Conservation (phyloP, 345 rosid species). For the Murraya paniculata region DNA sequence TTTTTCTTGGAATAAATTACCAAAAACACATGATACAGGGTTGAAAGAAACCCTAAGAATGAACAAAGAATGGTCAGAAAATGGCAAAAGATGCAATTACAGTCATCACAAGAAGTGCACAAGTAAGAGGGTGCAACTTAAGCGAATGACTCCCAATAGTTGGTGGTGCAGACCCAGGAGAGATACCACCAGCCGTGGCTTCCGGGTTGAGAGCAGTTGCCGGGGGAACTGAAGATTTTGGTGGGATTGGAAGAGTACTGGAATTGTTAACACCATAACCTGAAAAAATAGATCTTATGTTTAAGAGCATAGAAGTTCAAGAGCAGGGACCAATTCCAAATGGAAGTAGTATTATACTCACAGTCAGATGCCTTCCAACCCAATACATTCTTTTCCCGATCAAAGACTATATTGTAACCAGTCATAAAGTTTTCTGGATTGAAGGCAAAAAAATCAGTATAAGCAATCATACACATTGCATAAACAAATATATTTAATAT, state of each 20-base stretch:
- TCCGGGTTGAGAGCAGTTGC: slow-evolving; percentile 57
- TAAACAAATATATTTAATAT: neutral
- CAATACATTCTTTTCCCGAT: slow-evolving; percentile 59
- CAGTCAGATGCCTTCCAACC: slow-evolving; percentile 76
- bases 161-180: slow-evolving; percentile 24
- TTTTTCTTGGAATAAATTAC: slow-evolving; percentile 24
- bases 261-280: slow-evolving; percentile 36
- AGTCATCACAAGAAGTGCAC: slow-evolving; percentile 6
- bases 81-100: slow-evolving; percentile 30
- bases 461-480: neutral
- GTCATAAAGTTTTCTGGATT: slow-evolving; percentile 85
- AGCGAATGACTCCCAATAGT: slow-evolving; percentile 21
- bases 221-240: slow-evolving; percentile 42
- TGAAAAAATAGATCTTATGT: slow-evolving; percentile 6
- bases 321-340: neutral
- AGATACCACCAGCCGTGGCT: slow-evolving; percentile 42
- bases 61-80: slow-evolving; percentile 26
- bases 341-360: slow-evolving; percentile 31
- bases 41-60: neutral
- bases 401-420: slow-evolving; percentile 61
- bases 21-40: slow-evolving; percentile 8
- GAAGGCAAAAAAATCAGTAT: neutral
- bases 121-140: slow-evolving; percentile 11
- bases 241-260: slow-evolving; percentile 36
- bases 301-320: neutral